These are phyloP conservation scores for Neotropicomus parvogracilis DNA, from an alignment of 1,284 basidiomycete genomes.

Conservation along the genomic window DNA sequence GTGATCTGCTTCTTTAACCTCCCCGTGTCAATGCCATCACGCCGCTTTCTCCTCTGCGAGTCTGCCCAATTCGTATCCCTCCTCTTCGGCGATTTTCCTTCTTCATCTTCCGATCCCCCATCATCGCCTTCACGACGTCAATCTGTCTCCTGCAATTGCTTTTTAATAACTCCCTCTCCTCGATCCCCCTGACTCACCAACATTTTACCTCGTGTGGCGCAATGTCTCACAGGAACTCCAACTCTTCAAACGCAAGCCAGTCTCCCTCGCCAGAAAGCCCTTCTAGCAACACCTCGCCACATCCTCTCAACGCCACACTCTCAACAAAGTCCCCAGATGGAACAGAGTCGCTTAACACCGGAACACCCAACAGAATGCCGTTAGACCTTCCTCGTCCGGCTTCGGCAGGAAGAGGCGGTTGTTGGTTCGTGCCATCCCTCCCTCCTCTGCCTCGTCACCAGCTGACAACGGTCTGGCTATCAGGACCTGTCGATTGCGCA, in stretches of 20 bases:
- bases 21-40: conserved; percentile 32
- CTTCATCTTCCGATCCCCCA: conserved; percentile 25
- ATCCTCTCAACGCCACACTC: conserved; percentile 38
- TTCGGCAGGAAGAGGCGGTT: conserved; percentile 64
- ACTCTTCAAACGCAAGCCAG: conserved; percentile 40
- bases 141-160: conserved; percentile 14
- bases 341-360: conserved; percentile 37
- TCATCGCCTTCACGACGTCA: conserved; percentile 22
- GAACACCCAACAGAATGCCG: conserved; percentile 48
- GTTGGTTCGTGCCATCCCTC: conserved; percentile 52
- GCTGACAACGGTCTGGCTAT: conserved; percentile 15
- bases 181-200: conserved; percentile 19
- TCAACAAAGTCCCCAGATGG: conserved; percentile 40
- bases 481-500: conserved; percentile 76
- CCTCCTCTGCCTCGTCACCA: not conserved
- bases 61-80: conserved; percentile 32
- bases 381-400: conserved; percentile 51
- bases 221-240: conserved; percentile 29
- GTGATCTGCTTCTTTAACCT: conserved; percentile 30
- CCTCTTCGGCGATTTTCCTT: conserved; percentile 27
- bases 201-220: conserved; percentile 9
- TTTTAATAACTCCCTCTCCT: conserved; percentile 25
- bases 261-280: conserved; percentile 41
- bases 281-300: conserved; percentile 42
- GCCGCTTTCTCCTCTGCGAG: conserved; percentile 29